Evolutionary conservation across 2,329 filamentous ascomycete species (phyloP), one percentile per base, ranked within the genome.

Genomic region (Arthroderma sp.): DNA sequence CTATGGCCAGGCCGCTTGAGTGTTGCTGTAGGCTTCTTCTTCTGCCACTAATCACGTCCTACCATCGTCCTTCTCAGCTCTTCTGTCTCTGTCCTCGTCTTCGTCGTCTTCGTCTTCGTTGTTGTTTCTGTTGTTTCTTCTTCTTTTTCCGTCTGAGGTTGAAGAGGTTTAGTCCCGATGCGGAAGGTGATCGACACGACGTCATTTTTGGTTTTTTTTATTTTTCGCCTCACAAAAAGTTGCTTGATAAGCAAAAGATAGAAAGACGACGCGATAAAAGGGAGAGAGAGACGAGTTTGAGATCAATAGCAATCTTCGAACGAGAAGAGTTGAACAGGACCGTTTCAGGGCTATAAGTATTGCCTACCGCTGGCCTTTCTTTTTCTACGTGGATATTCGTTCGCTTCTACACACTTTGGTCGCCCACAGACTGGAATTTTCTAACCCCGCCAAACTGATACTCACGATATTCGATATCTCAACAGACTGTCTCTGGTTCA

Each of bases 201-300:
- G 44, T 51, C 44, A 51, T 51, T 31, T 17, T 33, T n/a, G 31
- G 7, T 51, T 31, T 28, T 17, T 4, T 31, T 51, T 19, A 33
- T 51, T 49, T 51, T 51, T 51, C 28, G 44, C 44, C 44, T 51
- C 44, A 51, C 44, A 51, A 31, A 49, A 51, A 51, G 33, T n/a
- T 4, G 44, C 44, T 31, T 31, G 28, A 33, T 51, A 31, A 17
- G 15, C 44, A 33, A 11, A 44, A 49, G n/a, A n/a, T n/a, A n/a
- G n/a, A n/a, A n/a, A n/a, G n/a, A n/a, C n/a, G n/a, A n/a, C n/a
- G n/a, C n/a, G n/a, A n/a, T n/a, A n/a, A n/a, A n/a, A n/a, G n/a
- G n/a, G n/a, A n/a, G n/a, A n/a, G 25, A n/a, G 15, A 17, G 5
- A 25, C 23, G 44, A 51, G n/a, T 51, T 51, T 33, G 44, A 51